Evolutionary conservation across 805 yeast species (phyloP).

Genomic region (Ogataea salicorniae): DNA sequence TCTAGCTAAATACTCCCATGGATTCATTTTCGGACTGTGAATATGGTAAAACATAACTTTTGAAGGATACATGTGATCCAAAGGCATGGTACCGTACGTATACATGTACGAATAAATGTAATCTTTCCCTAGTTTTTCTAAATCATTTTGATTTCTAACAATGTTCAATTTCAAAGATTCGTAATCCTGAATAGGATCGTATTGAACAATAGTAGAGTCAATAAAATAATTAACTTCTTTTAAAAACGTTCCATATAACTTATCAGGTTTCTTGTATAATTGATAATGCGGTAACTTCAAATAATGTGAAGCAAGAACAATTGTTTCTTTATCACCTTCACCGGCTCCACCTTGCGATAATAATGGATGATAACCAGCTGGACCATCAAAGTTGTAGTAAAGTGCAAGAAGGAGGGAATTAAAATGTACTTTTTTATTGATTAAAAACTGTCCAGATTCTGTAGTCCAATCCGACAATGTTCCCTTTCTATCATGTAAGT

Average conservation of each 20-base stretch:
- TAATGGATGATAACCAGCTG: constrained; percentile 52
- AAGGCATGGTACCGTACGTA: constrained; percentile 13
- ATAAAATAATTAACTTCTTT: constrained; percentile 18
- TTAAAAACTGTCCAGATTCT: constrained; percentile 63
- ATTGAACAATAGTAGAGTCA: constrained; percentile 29
- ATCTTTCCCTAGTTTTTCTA: constrained; percentile 5
- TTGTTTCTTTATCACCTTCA: constrained; percentile 79
- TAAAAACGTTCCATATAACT: constrained; percentile 20
- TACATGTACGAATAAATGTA: constrained; percentile 17
- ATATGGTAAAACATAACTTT: constrained; percentile 33
- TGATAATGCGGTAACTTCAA: constrained; percentile 45
- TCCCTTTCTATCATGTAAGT: constrained; percentile 55
- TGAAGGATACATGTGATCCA: constrained; percentile 8
- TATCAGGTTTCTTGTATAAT: constrained; percentile 32
- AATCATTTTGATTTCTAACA: constrained; percentile 2
- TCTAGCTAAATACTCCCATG: constrained; percentile 30
- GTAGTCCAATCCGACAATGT: constrained; percentile 61
- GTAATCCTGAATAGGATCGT: constrained; percentile 24
- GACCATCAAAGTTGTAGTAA: constrained; percentile 66
- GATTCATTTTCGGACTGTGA: constrained; percentile 45
- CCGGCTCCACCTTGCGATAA: constrained; percentile 62
- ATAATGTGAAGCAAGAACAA: constrained; percentile 57
- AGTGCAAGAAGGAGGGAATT: constrained; percentile 53
- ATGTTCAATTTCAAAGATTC: constrained; percentile 15
- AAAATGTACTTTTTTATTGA: constrained; percentile 55